These are phyloP conservation scores for Lithospermum erythrorhizon DNA, from an alignment of 257 asterid genomes.

Conservation along the genomic window DNA sequence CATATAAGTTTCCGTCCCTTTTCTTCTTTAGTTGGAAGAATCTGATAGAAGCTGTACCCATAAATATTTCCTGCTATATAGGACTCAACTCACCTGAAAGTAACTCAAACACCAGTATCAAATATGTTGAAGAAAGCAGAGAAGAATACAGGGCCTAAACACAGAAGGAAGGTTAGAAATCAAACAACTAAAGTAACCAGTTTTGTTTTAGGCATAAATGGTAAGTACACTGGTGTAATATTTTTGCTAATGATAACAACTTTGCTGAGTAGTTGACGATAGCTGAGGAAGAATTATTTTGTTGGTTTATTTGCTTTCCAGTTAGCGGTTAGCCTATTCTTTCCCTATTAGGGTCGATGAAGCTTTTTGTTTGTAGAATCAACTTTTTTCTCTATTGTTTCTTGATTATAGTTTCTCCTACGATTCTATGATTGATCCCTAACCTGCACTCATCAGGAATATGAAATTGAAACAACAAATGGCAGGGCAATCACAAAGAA, in stretches of 20 bases:
- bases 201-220: conserved; percentile 9
- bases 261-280: not conserved
- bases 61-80: conserved; percentile 15
- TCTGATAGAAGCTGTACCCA: conserved; percentile 1
- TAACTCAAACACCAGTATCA: conserved; percentile 63
- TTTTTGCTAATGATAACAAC: not conserved
- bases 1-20: conserved; percentile 8
- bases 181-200: not conserved
- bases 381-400: not conserved
- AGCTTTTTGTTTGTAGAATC: not conserved
- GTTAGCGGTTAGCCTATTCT: not conserved
- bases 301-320: not conserved
- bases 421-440: conserved; percentile 12
- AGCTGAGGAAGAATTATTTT: not conserved
- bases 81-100: conserved; percentile 48
- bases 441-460: conserved; percentile 85
- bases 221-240: conserved; percentile 3
- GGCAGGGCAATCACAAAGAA: conserved; percentile 87
- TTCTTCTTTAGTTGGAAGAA: conserved; percentile 6
- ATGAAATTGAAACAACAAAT: conserved; percentile 87
- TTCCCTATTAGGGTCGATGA: not conserved
- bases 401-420: not conserved
- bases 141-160: conserved; percentile 60
- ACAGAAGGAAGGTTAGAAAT: conserved; percentile 70
- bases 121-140: conserved; percentile 59